These are phyloP conservation scores for Astrothelium macrocarpum DNA, from an alignment of 495 filamentous ascomycete species.

Conservation along the genomic window DNA sequence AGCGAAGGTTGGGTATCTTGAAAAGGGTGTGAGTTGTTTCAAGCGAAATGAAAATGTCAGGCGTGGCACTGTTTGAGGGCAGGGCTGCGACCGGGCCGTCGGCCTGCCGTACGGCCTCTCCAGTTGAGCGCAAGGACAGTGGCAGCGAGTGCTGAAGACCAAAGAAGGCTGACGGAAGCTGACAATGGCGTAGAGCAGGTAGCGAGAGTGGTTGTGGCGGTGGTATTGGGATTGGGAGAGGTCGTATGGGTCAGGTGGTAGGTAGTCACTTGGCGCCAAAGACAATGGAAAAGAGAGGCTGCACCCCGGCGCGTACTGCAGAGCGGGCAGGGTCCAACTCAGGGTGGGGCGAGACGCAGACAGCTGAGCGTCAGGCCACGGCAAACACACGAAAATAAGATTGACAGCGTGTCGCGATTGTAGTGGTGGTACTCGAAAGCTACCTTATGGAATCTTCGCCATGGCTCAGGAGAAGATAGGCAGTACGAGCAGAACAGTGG, in stretches of 20 bases:
- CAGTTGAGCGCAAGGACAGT: neutral
- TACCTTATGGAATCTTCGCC: too few relatives aligned
- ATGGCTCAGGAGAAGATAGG: too few relatives aligned
- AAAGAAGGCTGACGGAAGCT: neutral
- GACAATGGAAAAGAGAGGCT: neutral
- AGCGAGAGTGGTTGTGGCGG: neutral
- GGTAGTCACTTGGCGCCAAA: neutral
- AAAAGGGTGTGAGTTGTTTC: neutral
- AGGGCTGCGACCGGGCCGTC: slow-evolving; percentile 3
- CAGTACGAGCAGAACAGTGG: neutral
- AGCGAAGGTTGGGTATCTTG: neutral
- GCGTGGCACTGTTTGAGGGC: neutral
- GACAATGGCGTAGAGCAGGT: neutral
- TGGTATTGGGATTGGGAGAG: neutral
- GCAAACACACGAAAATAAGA: too few relatives aligned
- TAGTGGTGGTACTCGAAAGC: too few relatives aligned
- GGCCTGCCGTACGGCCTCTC: slow-evolving; percentile 2
- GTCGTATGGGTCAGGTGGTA: neutral
- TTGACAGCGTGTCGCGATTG: too few relatives aligned
- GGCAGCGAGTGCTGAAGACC: neutral
- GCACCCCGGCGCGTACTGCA: neutral
- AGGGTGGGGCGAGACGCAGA: neutral
- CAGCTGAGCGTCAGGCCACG: neutral
- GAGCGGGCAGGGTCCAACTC: neutral
- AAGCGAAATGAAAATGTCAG: neutral